Evolutionary conservation across 75 land plant genomes (phyloP).

Genomic region (Isoetes taiwanensis): DNA sequence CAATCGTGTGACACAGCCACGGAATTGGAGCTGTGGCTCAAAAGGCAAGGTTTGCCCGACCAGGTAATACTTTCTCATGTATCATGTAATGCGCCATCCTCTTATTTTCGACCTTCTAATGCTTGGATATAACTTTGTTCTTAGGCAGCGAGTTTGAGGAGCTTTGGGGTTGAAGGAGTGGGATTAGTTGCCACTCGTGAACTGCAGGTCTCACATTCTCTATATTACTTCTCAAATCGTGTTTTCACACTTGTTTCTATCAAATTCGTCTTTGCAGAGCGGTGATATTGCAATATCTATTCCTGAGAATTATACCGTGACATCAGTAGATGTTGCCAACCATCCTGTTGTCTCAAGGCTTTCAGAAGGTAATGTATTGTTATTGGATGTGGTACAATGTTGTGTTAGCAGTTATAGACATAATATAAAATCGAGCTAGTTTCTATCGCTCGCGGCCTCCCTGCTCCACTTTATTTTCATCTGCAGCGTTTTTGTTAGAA

Average conservation of each 20-base stretch:
- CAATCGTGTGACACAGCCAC: too few relatives aligned
- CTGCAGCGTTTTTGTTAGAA: background rate
- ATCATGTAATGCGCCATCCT: background rate
- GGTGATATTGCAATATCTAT: conserved; percentile 23
- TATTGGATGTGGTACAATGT: too few relatives aligned
- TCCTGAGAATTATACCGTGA: conserved; percentile 29
- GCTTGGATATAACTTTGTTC: background rate
- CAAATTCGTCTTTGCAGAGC: conserved; percentile 10
- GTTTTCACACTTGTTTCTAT: background rate
- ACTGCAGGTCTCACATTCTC: conserved; percentile 6
- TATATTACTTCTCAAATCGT: background rate
- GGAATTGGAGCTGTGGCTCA: conserved; percentile 19
- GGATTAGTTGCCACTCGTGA: conserved; percentile 6
- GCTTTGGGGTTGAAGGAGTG: conserved; percentile 16
- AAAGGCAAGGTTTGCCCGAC: conserved; percentile 23
- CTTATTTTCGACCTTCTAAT: background rate
- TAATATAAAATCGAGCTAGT: too few relatives aligned
- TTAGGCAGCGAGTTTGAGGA: conserved; percentile 8
- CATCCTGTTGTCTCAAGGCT: conserved; percentile 25
- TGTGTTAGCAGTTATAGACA: too few relatives aligned
- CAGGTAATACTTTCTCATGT: conserved; percentile 10
- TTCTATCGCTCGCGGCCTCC: background rate
- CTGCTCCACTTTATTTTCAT: background rate
- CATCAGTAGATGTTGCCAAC: conserved; percentile 25
- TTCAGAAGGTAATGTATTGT: conserved; percentile 17